These are phyloP conservation scores for Avena eriantha DNA, from an alignment of 176 grass and related monocot species.

Conservation along the genomic window DNA sequence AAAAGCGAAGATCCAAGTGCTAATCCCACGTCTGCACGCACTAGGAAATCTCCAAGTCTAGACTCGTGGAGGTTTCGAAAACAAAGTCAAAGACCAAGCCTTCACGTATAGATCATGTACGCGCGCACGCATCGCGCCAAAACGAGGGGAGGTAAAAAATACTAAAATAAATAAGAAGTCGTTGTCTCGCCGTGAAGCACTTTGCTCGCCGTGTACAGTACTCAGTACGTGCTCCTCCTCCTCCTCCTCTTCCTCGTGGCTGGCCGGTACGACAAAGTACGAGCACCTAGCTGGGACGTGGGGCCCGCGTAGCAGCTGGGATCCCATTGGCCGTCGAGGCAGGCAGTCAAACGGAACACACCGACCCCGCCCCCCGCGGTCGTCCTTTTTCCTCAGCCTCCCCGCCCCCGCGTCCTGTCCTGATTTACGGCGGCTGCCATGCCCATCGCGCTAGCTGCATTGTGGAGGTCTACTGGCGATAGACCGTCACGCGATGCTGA, in stretches of 20 bases:
- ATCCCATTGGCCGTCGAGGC: slow-evolving; percentile 27
- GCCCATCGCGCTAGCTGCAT: neutral
- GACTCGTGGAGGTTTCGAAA: neutral
- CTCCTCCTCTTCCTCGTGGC: neutral
- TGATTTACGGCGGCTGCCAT: slow-evolving; percentile 29
- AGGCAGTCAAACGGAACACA: slow-evolving; percentile 28
- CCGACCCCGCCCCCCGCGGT: neutral
- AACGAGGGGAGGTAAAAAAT: too few relatives aligned
- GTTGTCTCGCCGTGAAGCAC: neutral
- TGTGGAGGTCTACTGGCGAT: neutral
- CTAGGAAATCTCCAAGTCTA: neutral
- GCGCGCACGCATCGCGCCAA: neutral
- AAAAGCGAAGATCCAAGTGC: neutral
- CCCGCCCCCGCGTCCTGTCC: neutral
- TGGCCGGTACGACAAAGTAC: neutral
- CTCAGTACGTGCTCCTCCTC: neutral
- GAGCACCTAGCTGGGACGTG: neutral
- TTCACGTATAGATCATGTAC: neutral
- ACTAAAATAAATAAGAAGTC: neutral
- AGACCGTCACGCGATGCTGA: neutral
- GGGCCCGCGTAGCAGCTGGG: neutral
- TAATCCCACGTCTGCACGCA: slow-evolving; percentile 11
- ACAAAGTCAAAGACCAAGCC: neutral
- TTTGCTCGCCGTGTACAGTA: neutral
- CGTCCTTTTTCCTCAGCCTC: accelerated